Conservation (phyloP, 2,329 filamentous ascomycete species). For the Apiospora phragmitis region DNA sequence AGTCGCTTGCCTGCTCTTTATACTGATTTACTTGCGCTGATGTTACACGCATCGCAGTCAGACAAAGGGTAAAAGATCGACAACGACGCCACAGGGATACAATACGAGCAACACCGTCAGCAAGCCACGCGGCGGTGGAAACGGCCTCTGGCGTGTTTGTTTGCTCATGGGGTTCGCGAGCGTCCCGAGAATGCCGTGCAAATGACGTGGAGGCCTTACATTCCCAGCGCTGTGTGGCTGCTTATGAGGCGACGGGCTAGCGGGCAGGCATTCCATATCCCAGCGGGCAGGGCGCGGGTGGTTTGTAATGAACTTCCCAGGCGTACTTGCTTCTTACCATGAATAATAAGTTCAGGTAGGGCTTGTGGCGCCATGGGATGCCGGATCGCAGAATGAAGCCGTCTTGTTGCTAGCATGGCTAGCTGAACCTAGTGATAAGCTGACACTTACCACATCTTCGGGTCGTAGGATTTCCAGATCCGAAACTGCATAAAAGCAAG, state of each 20-base stretch:
- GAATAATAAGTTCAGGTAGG: neutral
- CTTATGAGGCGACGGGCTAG: neutral
- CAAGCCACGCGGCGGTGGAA: neutral
- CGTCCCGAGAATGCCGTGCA: neutral
- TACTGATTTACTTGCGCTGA: neutral
- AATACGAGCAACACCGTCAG: neutral
- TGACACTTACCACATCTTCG: neutral
- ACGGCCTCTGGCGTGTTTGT: neutral
- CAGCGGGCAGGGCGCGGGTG: neutral
- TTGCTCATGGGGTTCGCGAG: neutral
- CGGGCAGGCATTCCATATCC: neutral
- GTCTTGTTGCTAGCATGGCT: neutral
- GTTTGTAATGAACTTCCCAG: neutral
- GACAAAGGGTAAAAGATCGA: neutral
- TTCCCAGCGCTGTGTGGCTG: neutral
- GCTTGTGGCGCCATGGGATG: neutral
- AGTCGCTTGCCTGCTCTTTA: neutral
- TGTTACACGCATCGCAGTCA: neutral
- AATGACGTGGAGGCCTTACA: neutral
- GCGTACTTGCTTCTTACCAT: no score
- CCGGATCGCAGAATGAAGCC: neutral
- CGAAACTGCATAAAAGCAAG: neutral
- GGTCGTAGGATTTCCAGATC: neutral
- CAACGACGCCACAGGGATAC: neutral
- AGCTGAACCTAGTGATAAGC: neutral